Evolutionary conservation across 768 basidiomycete genomes (phyloP), one percentile per base, ranked within the genome.

Genomic region (Russula vinacea): DNA sequence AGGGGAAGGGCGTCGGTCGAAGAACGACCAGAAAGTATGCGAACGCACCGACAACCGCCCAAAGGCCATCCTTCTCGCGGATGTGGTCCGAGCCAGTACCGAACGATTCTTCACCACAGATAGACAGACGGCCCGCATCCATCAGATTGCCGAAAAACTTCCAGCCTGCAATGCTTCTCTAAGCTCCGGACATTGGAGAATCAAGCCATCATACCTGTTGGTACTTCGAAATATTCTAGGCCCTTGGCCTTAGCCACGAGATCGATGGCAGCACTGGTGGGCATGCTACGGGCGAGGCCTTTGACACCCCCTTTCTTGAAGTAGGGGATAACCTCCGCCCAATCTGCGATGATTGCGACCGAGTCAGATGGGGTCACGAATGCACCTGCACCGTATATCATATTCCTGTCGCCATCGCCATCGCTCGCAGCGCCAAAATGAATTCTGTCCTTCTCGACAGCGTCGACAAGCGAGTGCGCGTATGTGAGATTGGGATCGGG

Each of bases 21-120:
- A 19, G 54, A 44, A 52, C 45, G 45, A 17, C 17, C 4, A 29
- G 32, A n/a, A 54, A 24, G 8, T 4, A 58, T 42, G 7, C 10
- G 10, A 39, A 76, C 91, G 73, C 68, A 92, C 94, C 95, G 51
- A 98, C 80, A 68, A 99, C 82, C 55, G 97, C 97, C 97, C 97
- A 99, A 53, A 99, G 79, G 68, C 97, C 97, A 71, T 99, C 97
- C 82, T 99, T 99, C 81, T 99, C 97, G 66, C 97, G 91, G 71
- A 99, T 96, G 76, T 99, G 97, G 77, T 99, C 97, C 16, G 96
- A 98, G n/a, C 97, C 97, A 9, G 97, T 99, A 62, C 97, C 97
- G 75, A 99, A 99, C 4, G 93, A 95, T 78, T 99, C 97, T 75
- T 99, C 97, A 62, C 97, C 97, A 72, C 97, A 99, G 73, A 99